phyloP scores from a whole-genome alignment of 306 rosid species.

The Cicer cuneatum region DNA sequence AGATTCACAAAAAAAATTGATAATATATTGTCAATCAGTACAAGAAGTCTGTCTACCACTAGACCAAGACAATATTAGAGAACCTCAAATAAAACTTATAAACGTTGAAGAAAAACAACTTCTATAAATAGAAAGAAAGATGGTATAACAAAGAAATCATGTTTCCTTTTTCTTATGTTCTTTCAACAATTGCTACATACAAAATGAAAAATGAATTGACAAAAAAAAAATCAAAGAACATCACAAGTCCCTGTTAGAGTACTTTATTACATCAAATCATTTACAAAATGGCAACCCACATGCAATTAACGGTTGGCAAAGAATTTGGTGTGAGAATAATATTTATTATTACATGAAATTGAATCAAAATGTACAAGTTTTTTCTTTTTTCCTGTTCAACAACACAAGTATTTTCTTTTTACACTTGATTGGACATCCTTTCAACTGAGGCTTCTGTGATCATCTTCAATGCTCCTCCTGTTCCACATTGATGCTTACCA shows the following conservation, averaged over 20 bases:
- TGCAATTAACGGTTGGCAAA: constrained; percentile 57
- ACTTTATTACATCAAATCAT: constrained; percentile 79
- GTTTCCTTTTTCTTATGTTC: constrained; percentile 37
- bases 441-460: constrained; percentile 55
- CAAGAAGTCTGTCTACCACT: too few species aligned
- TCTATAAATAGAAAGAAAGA: constrained; percentile 28
- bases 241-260: constrained; percentile 58
- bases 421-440: constrained; percentile 58
- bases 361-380: constrained; percentile 78
- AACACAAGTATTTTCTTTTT: constrained; percentile 50
- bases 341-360: constrained; percentile 64
- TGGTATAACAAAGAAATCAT: constrained; percentile 16
- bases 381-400: constrained; percentile 59
- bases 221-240: constrained; percentile 48
- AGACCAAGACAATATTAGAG: too few species aligned
- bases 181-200: constrained; percentile 42
- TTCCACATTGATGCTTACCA: constrained; percentile 61
- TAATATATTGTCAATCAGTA: too few species aligned
- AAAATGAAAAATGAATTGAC: constrained; percentile 49
- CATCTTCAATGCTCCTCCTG: constrained; percentile 58
- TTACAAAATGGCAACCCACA: constrained; percentile 73
- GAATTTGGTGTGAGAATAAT: constrained; percentile 68
- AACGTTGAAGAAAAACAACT: background rate
- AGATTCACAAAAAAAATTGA: too few species aligned
- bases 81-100: background rate